Evolutionary conservation across 1,284 basidiomycete species (phyloP).

Genomic region (Moesziomyces antarcticus): DNA sequence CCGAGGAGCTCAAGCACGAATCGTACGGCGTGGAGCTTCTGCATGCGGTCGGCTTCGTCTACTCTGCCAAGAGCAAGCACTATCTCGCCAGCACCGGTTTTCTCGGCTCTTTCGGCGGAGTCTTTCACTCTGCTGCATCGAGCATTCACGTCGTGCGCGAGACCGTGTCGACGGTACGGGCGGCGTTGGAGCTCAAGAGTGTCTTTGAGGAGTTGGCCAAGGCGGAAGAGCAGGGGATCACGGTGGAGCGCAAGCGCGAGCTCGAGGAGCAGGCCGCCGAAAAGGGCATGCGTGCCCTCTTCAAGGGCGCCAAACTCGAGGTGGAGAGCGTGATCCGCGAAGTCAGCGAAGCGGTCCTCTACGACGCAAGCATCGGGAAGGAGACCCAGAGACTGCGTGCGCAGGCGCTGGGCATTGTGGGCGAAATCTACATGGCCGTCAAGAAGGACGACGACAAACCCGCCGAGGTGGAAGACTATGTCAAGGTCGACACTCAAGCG

Average conservation of each 20-base stretch:
- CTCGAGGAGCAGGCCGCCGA: slow-evolving; percentile 96
- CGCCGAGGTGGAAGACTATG: slow-evolving; percentile 35
- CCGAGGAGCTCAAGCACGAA: slow-evolving; percentile 75
- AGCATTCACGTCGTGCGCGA: slow-evolving; percentile 63
- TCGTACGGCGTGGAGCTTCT: slow-evolving; percentile 90
- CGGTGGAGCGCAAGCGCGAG: slow-evolving; percentile 85
- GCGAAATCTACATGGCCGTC: slow-evolving; percentile 51
- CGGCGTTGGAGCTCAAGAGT: slow-evolving; percentile 75
- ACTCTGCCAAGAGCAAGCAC: slow-evolving; percentile 71
- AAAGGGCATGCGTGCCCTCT: slow-evolving; percentile 72
- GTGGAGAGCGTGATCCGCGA: slow-evolving; percentile 93
- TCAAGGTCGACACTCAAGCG: slow-evolving; percentile 51
- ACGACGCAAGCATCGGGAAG: slow-evolving; percentile 68
- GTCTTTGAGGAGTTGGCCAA: slow-evolving; percentile 88
- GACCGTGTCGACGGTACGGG: slow-evolving; percentile 63
- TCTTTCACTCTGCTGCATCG: slow-evolving; percentile 57
- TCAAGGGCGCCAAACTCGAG: slow-evolving; percentile 86
- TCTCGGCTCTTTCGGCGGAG: slow-evolving; percentile 53
- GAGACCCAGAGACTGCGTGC: slow-evolving; percentile 64
- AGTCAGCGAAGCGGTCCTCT: slow-evolving; percentile 86
- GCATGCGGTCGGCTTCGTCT: slow-evolving; percentile 90
- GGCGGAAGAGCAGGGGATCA: slow-evolving; percentile 83
- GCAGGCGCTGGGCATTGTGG: slow-evolving; percentile 58
- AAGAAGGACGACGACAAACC: slow-evolving; percentile 38
- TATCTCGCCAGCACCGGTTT: slow-evolving; percentile 61